A percentile compares a stretch with the other conserved stretches of the same genome.
phyloP scores from a whole-genome alignment of 306 rosid genomes.

The Fragaria nilgerrensis region DNA sequence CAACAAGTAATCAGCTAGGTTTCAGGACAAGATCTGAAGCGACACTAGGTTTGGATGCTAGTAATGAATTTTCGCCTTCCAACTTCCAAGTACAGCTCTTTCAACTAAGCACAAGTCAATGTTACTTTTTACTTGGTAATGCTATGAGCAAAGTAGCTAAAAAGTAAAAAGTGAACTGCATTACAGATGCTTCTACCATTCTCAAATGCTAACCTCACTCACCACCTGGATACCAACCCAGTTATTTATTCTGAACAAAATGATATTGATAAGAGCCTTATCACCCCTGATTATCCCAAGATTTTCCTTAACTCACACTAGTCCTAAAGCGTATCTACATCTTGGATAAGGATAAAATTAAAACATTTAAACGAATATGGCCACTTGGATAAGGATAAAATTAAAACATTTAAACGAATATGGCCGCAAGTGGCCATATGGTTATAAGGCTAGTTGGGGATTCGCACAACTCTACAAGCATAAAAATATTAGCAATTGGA shows the following conservation, averaged over 20 bases:
- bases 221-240: not conserved
- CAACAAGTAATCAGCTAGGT: not conserved
- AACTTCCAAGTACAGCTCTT: not conserved
- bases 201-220: not conserved
- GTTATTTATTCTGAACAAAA: not conserved
- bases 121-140: not conserved
- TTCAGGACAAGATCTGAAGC: not conserved
- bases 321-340: not conserved
- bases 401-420: not conserved
- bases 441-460: not conserved
- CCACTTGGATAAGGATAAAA: not conserved
- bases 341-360: not conserved
- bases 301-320: not conserved
- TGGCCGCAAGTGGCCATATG: not conserved
- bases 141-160: not conserved
- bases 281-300: not conserved
- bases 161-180: not conserved
- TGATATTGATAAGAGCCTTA: not conserved
- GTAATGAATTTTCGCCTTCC: not conserved
- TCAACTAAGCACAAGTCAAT: not conserved
- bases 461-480: not conserved
- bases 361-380: not conserved
- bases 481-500: not conserved
- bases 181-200: not conserved
- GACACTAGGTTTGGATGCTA: not conserved